These are phyloP conservation scores for Cryptococcus jaspeensis DNA, from an alignment of 1,284 basidiomycete genomes.

Conservation along the genomic window DNA sequence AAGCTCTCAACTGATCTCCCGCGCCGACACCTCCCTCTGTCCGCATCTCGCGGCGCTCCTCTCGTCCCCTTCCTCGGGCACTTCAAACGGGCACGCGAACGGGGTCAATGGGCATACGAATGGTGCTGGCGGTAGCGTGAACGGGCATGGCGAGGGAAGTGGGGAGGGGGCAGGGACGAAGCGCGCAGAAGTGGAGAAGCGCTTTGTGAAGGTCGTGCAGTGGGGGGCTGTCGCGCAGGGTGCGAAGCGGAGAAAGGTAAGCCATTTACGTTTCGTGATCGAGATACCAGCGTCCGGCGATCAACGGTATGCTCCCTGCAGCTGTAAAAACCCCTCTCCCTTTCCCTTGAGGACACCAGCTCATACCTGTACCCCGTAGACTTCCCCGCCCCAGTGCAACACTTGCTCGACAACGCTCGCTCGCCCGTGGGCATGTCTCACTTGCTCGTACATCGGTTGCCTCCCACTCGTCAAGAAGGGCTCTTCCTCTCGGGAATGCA, in stretches of 20 bases:
- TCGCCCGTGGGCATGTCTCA: constrained; percentile 74
- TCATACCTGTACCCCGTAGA: constrained; percentile 39
- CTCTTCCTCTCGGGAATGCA: constrained; percentile 23
- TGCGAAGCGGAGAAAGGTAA: constrained; percentile 39
- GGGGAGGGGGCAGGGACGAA: not conserved
- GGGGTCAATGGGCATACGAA: not conserved
- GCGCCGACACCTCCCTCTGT: constrained; percentile 38
- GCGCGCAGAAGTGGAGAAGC: constrained; percentile 16
- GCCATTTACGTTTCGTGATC: not conserved
- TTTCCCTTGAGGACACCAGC: too few relatives aligned
- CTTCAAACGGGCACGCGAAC: not conserved
- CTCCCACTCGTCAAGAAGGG: constrained; percentile 53
- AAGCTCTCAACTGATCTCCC: constrained; percentile 3
- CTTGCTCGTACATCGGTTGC: constrained; percentile 74
- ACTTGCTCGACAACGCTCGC: constrained; percentile 62
- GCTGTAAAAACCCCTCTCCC: too few relatives aligned
- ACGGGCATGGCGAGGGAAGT: not conserved
- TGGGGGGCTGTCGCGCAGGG: constrained; percentile 40
- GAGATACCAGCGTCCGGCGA: too few relatives aligned
- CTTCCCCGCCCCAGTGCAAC: constrained; percentile 61
- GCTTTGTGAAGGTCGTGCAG: constrained; percentile 33
- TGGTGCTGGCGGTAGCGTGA: not conserved
- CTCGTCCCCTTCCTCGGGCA: constrained; percentile 1
- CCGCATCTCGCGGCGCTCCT: constrained; percentile 29
- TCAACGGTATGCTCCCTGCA: too few relatives aligned